A percentile compares a stretch with the other conserved stretches of the same genome.
Evolutionary conservation across 352 stramenopile species (phyloP).

Genomic region (Globisporangium uncinulatum): DNA sequence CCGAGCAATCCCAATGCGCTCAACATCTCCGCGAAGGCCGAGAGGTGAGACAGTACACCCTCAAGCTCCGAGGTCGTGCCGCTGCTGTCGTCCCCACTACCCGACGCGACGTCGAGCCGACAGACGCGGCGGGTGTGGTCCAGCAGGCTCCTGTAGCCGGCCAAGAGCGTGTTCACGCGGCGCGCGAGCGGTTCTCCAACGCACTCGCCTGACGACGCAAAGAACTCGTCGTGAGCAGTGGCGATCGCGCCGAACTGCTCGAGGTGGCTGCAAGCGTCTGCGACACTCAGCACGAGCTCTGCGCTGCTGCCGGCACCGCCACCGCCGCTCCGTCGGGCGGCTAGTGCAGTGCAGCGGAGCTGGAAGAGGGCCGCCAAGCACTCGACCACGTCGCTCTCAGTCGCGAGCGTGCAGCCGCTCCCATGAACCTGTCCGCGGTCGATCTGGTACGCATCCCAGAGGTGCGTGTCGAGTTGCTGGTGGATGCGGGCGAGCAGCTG

Average conservation of each 20-base stretch:
- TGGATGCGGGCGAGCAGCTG: slow-evolving; percentile 29
- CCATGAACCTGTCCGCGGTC: slow-evolving; percentile 15
- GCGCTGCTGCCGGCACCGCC: neutral
- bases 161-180: neutral
- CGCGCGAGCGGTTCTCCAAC: neutral
- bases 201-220: neutral
- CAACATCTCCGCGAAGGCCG: neutral
- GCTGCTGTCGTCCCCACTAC: neutral
- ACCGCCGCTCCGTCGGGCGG: neutral
- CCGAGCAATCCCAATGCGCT: slow-evolving; percentile 2
- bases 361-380: slow-evolving; percentile 30
- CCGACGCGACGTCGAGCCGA: neutral
- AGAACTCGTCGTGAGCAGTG: neutral
- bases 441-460: slow-evolving; percentile 37
- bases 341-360: slow-evolving; percentile 9
- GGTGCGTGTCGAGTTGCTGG: slow-evolving; percentile 45
- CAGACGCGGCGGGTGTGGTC: neutral
- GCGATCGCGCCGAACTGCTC: slow-evolving; percentile 21
- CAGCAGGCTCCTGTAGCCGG: neutral
- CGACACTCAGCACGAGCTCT: slow-evolving; percentile 11
- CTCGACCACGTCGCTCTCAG: slow-evolving; percentile 29
- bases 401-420: slow-evolving; percentile 21
- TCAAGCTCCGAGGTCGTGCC: neutral
- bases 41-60: too few species aligned
- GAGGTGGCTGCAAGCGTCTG: slow-evolving; percentile 20